Evolutionary conservation across 345 rosid species (phyloP), one percentile per base, ranked within the genome.

Genomic region (Diplotaxis tenuifolia): DNA sequence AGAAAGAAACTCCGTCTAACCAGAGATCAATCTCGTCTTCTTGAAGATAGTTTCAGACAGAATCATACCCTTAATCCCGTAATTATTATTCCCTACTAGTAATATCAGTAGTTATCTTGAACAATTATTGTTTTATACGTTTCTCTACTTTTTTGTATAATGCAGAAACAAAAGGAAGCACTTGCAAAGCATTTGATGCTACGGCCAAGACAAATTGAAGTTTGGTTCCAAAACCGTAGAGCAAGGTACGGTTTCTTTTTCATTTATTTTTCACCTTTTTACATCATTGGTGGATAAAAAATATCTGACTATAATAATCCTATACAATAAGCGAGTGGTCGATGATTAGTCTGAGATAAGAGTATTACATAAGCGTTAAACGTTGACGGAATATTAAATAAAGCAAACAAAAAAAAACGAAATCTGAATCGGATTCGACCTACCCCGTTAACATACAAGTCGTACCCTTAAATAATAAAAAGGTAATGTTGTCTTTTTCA

Each of bases 201-300:
- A 75, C 81, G 84, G 79, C 91, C 96, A 54, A 82, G 98, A 72
- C 97, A 94, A 79, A 95, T 91, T 42, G 98, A 94, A 80, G 98
- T 94, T 56, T 94, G 98, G 98, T 94, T 94, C 83, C 98, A 94
- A 79, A 94, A 94, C 85, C 96, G 98, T 67, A 88, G 98, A 88
- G 98, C 98, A 86, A 89, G 98, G 98, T 94, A 85, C 81, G 53
- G 4, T 75, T 58, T 63, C 36, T 19, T 40, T 57, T 62, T 65
- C 22, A 19, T 20, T 65, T 53, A 7, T 57, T 32, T 62, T 23
- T 38, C 14, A 12, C 36, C 28, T 40, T 71, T 49, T 65, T 25
- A 65, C 62, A 72, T 67, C 52, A 65, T 45, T 31, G 55, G 76
- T 71, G 57, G 47, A 71, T 34, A 65, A 64, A n/a, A 47, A 65